These are phyloP conservation scores for Tranzscheliella williamsii DNA, from an alignment of 1,284 basidiomycete genomes.

Conservation along the genomic window DNA sequence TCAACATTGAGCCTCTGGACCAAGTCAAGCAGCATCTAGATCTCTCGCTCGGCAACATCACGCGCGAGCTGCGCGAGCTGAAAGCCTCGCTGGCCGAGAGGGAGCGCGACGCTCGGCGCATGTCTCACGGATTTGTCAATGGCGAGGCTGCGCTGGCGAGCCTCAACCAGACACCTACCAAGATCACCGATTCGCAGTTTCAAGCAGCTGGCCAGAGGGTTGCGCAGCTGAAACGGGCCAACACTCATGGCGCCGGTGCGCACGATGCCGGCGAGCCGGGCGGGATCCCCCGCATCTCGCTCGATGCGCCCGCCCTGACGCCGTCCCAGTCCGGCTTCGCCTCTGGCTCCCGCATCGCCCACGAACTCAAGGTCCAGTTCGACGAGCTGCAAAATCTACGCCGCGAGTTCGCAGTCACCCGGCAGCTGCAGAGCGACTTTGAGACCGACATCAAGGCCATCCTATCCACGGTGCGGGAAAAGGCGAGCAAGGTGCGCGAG, in stretches of 20 bases:
- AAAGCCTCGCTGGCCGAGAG: conserved; percentile 68
- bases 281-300: not conserved
- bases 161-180: conserved; percentile 18
- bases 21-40: conserved; percentile 99
- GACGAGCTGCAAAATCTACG: conserved; percentile 91
- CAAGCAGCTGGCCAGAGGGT: conserved; percentile 53
- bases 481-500: conserved; percentile 78
- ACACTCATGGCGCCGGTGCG: conserved; percentile 6
- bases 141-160: conserved; percentile 5
- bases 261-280: not conserved
- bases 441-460: conserved; percentile 85
- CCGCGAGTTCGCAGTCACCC: conserved; percentile 87
- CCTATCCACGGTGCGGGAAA: conserved; percentile 74
- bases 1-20: conserved; percentile 96
- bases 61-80: conserved; percentile 89
- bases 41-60: conserved; percentile 78
- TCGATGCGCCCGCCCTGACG: conserved; percentile 1
- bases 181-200: conserved; percentile 56
- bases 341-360: conserved; percentile 32
- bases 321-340: conserved; percentile 3
- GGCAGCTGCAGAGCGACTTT: conserved; percentile 91
- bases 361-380: conserved; percentile 84
- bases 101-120: conserved; percentile 29
- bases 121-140: conserved; percentile 23
- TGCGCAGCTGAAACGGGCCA: conserved; percentile 46